Percentiles rank a stretch among this genome's conserved stretches.
These are phyloP conservation scores for Crepidotus variabilis DNA, from an alignment of 768 basidiomycete species.

Conservation along the genomic window DNA sequence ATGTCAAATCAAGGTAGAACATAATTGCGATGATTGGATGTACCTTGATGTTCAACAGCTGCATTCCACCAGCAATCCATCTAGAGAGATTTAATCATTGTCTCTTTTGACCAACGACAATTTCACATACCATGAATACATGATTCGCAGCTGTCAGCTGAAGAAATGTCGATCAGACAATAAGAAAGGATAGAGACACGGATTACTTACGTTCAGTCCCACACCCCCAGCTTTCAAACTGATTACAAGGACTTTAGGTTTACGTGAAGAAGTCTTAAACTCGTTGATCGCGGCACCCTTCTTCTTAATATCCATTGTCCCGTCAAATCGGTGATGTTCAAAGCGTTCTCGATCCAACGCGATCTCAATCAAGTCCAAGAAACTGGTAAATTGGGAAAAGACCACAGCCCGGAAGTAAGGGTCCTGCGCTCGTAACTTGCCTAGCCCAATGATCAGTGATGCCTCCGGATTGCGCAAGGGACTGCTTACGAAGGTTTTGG, in stretches of 20 bases:
- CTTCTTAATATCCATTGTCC: slow-evolving; percentile 86
- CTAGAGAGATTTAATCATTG: slow-evolving; percentile 30
- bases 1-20: not conserved
- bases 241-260: slow-evolving; percentile 73
- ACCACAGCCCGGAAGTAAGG: slow-evolving; percentile 80
- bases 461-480: not conserved
- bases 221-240: slow-evolving; percentile 92
- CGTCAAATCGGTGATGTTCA: slow-evolving; percentile 81
- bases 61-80: slow-evolving; percentile 96
- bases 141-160: slow-evolving; percentile 78
- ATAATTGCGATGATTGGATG: not conserved
- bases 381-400: slow-evolving; percentile 89
- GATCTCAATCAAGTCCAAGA: slow-evolving; percentile 76
- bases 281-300: slow-evolving; percentile 70
- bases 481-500: slow-evolving; percentile 55
- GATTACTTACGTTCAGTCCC: slow-evolving; percentile 67
- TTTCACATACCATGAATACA: slow-evolving; percentile 71
- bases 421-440: slow-evolving; percentile 64
- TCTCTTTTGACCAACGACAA: not conserved
- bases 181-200: not conserved
- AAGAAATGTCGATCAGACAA: slow-evolving; percentile 3
- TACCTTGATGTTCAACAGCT: slow-evolving; percentile 78
- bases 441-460: slow-evolving; percentile 23
- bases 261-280: slow-evolving; percentile 67
- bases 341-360: slow-evolving; percentile 67